Evolutionary conservation across 164 flowering plant species (phyloP), one percentile per base, ranked within the genome.

Genomic region (Vitis rotundifolia): DNA sequence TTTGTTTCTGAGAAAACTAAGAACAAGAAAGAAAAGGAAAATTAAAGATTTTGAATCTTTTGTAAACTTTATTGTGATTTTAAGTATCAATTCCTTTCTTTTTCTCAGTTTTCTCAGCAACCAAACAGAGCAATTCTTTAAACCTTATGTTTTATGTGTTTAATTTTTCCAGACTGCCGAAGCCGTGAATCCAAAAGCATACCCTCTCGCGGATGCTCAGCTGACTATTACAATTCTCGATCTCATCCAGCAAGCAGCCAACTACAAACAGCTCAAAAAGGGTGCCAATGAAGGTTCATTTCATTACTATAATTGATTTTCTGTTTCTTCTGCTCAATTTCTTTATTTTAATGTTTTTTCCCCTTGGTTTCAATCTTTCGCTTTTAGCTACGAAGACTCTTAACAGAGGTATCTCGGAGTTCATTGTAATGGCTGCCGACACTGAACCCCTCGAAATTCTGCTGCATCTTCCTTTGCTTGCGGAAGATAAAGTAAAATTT

Each of bases 341-440:
- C 37, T 18, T 57, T n/a, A 2, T 55, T 51, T 44, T 49, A 52
- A 8, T 64, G 26, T 47, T 51, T 16, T 31, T 48, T 56, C 73
- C 61, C 13, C 15, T 60, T 18, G 6, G 9, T 37, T n/a, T 19
- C 48, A 14, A 13, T 37, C 8, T 37, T 22, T 37, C 44, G 44
- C 44, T 74, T 75, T 63, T 84, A 93, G 97, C 97, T 0, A 93
- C 98, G 1, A 93, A 93, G 89, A 91, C 95, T 0, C 72, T 89
- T 18, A 93, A 91, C 75, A 84, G 97, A 67, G 98, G 97, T 16
- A 88, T 91, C 15, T 87, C 98, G 2, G 98, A 93, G 86, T 93
- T 93, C 65, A 77, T 93, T 0, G 98, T 93, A 50, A 90, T 93
- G 98, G 98, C 95, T 3, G 97, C 97, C 0, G 98, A 93, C 53